Evolutionary conservation across 2,329 filamentous ascomycete genomes (phyloP), one percentile per base, ranked within the genome.

Genomic region (Neospermospora avenae): DNA sequence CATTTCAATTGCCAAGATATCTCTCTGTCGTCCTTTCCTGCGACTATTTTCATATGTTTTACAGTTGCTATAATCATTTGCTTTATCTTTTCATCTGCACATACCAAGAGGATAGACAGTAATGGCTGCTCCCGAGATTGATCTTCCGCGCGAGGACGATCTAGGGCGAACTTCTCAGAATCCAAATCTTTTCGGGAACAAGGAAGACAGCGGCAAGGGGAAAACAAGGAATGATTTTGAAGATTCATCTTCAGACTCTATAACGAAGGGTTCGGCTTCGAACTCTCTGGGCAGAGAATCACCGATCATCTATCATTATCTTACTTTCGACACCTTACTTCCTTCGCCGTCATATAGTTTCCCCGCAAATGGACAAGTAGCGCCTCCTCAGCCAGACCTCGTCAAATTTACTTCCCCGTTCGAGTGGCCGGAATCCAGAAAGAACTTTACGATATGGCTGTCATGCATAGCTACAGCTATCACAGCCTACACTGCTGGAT

Each of bases 401-500:
- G 79, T 77, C 35, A 78, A 81, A 60, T 96, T 85, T 68, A 77
- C 74, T 1, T 87, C 89, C 10, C 93, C 93, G 0, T 86, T 91
- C 65, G 78, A 81, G 10, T 96, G 92, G 91, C 84, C 89, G 0
- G 71, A 77, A 58, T 78, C 77, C 48, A 84, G 86, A 61, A 97
- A 97, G 72, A 80, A 79, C 24, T 73, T 89, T 61, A 85, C 90
- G 67, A 84, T 93, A 8, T 82, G 81, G 69, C 79, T 96, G 13
- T 90, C 89, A 8, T 96, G 89, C 71, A 74, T 85, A 6, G 90
- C 90, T 1, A 96, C 91, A 0, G 81, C 85, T 20, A 75, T 93
- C 54, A 90, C 91, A 0, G 91, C 91, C 6, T 96, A 93, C 73
- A 84, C 88, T 0, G 89, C 92, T 0, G 92, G 92, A 3, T 83